Evolutionary conservation across 1,139 yeast genomes (phyloP), one percentile per base, ranked within the genome.

Genomic region (Candida freyschussii): DNA sequence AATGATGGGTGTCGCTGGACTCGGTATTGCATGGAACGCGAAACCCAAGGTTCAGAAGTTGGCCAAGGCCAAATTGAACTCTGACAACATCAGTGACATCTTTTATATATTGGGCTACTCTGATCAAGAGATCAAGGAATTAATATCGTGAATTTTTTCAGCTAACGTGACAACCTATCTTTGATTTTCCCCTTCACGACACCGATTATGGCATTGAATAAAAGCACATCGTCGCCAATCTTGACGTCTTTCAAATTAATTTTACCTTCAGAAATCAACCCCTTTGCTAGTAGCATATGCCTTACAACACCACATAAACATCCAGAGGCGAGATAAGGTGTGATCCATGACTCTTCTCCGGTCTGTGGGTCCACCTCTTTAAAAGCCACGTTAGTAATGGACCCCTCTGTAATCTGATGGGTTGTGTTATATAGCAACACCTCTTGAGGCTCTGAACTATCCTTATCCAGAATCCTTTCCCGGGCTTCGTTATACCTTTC

Each of bases 1-100:
- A 26, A 94, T 94, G 89, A 91, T 93, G 97, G 72, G 67, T 4
- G 75, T 63, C 13, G 96, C 96, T 2, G 97, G 98, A 0, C 84
- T 78, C 56, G 98, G 98, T 13, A 69, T 93, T 39, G 98, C 98
- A 0, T 93, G 96, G 93, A 83, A 87, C 55, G 98, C 98, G 13
- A 93, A 93, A 57, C 96, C 97, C 20, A 76, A 70, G 43, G 98
- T 93, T 4, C 96, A 86, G 56, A 51, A 59, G 37, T 61, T 64
- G 47, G 98, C 98, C 0, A 96, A 96, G 9, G 68, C 85, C 27
- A 70, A 84, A 44, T 67, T 93, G 48, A 91, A 91, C 56, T 69
- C 89, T 0, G 65, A 69, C 17, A 67, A 81, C 5, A 68, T 91
- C 53, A 65, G 65, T 39, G 95, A 87, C 55, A 71, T 83, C 6